Percentiles rank a stretch among this genome's conserved stretches.
Evolutionary conservation across 345 rosid genomes (phyloP).

Genomic region (Rhizophora apiculata): DNA sequence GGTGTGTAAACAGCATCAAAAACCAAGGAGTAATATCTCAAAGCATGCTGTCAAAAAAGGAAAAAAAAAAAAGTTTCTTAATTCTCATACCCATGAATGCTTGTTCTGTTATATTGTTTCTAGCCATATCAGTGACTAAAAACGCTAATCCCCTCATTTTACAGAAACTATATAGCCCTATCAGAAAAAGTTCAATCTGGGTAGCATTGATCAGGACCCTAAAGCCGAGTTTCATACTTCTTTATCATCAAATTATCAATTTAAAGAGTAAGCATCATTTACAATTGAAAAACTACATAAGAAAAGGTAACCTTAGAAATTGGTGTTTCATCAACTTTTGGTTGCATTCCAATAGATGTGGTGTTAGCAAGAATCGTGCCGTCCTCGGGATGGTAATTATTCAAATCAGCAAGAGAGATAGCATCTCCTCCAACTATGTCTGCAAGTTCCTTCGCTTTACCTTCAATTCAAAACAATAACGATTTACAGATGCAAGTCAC

Average conservation of each 20-base stretch:
- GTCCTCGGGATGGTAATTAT: slow-evolving; percentile 60
- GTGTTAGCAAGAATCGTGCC: slow-evolving; percentile 91
- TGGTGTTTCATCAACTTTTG: slow-evolving; percentile 82
- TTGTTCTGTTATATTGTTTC: neutral
- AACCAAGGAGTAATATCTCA: slow-evolving; percentile 66
- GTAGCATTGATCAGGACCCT: neutral
- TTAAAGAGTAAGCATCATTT: neutral
- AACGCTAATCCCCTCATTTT: too few relatives aligned
- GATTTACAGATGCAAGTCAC: neutral
- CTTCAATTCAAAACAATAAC: slow-evolving; percentile 37
- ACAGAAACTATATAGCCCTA: too few relatives aligned
- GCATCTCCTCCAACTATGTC: slow-evolving; percentile 74
- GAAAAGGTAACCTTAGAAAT: slow-evolving; percentile 57
- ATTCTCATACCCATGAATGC: neutral
- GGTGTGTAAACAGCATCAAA: slow-evolving; percentile 92
- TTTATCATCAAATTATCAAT: neutral
- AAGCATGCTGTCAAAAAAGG: slow-evolving; percentile 47
- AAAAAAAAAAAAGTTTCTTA: neutral
- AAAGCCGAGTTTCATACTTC: neutral
- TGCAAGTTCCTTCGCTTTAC: slow-evolving; percentile 70
- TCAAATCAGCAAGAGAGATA: slow-evolving; percentile 64
- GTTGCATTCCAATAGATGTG: slow-evolving; percentile 95
- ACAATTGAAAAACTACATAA: neutral
- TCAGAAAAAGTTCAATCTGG: too few relatives aligned
- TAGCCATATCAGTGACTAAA: too few relatives aligned